Evolutionary conservation across 768 basidiomycete genomes (phyloP).

Genomic region (Xerocomellus amylosporus): DNA sequence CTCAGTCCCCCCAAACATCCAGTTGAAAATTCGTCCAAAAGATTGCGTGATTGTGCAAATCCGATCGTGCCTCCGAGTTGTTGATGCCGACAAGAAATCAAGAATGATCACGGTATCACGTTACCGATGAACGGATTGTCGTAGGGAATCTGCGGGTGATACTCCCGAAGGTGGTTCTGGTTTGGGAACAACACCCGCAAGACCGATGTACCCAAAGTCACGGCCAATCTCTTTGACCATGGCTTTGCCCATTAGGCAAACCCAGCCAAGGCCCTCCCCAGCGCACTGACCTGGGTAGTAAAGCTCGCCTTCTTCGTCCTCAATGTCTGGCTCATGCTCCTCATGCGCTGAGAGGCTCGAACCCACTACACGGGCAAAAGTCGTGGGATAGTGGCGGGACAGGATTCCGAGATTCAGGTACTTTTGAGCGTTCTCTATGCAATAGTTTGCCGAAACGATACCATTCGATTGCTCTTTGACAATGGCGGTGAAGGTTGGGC

Average conservation of each 20-base stretch:
- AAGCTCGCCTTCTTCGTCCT: constrained; percentile 84
- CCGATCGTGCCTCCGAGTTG: constrained; percentile 27
- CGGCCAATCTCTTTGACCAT: constrained; percentile 84
- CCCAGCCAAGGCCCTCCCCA: constrained; percentile 81
- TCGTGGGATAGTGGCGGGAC: constrained; percentile 69
- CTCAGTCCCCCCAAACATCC: constrained; percentile 16
- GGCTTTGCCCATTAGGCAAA: constrained; percentile 82
- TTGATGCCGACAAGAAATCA: constrained; percentile 33
- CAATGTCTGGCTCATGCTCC: constrained; percentile 78
- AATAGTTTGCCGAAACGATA: constrained; percentile 42
- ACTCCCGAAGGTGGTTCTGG: constrained; percentile 43
- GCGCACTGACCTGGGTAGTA: constrained; percentile 76
- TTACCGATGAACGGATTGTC: constrained; percentile 35
- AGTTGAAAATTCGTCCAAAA: constrained; percentile 30
- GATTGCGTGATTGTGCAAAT: constrained; percentile 24
- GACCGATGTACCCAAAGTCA: constrained; percentile 67
- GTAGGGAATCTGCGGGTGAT: constrained; percentile 30
- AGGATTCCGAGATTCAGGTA: constrained; percentile 64
- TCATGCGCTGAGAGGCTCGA: constrained; percentile 60
- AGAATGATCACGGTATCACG: constrained; percentile 3
- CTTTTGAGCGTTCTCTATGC: constrained; percentile 48
- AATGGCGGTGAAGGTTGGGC: constrained; percentile 23
- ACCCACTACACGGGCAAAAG: constrained; percentile 70
- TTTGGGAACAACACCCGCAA: constrained; percentile 71
- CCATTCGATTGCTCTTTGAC: constrained; percentile 33